These are phyloP conservation scores for Auriscalpium microsporum DNA, from an alignment of 768 basidiomycete genomes.

Conservation along the genomic window DNA sequence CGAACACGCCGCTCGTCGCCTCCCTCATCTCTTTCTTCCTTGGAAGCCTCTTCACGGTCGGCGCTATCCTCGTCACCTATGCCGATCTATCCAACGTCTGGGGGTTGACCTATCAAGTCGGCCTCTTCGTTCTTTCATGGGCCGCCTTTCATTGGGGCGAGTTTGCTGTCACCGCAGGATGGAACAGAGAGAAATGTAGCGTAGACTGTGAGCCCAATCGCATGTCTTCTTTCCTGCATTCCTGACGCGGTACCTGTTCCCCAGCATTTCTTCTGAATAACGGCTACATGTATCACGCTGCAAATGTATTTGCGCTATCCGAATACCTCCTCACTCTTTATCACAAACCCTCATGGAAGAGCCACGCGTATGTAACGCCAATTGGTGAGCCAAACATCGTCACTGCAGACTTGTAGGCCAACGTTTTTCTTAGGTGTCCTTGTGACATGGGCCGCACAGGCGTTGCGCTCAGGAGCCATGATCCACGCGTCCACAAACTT, in stretches of 20 bases:
- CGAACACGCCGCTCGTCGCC: constrained; percentile 82
- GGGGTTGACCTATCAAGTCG: constrained; percentile 72
- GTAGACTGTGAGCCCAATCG: constrained; percentile 69
- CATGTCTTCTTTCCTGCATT: neutral
- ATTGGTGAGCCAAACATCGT: constrained; percentile 38
- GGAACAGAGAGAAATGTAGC: constrained; percentile 88
- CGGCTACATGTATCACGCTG: constrained; percentile 74
- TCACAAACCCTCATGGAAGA: constrained; percentile 58
- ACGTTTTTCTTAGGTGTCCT: constrained; percentile 42
- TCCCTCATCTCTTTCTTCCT: constrained; percentile 80
- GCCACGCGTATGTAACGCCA: constrained; percentile 44
- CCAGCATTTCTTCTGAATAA: constrained; percentile 92
- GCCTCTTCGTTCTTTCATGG: constrained; percentile 79
- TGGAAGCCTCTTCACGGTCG: constrained; percentile 61
- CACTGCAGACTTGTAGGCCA: neutral
- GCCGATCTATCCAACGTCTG: constrained; percentile 38
- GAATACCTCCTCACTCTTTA: constrained; percentile 75
- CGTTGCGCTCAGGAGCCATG: constrained; percentile 87
- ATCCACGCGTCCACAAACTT: constrained; percentile 91
- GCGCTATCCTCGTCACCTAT: constrained; percentile 38
- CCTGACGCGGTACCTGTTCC: constrained; percentile 1
- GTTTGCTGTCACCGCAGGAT: constrained; percentile 91
- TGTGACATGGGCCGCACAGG: constrained; percentile 63
- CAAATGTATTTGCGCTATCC: constrained; percentile 64
- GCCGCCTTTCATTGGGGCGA: constrained; percentile 89